Evolutionary conservation across 805 yeast genomes (phyloP).

Genomic region (Wickerhamiella lipophila): DNA sequence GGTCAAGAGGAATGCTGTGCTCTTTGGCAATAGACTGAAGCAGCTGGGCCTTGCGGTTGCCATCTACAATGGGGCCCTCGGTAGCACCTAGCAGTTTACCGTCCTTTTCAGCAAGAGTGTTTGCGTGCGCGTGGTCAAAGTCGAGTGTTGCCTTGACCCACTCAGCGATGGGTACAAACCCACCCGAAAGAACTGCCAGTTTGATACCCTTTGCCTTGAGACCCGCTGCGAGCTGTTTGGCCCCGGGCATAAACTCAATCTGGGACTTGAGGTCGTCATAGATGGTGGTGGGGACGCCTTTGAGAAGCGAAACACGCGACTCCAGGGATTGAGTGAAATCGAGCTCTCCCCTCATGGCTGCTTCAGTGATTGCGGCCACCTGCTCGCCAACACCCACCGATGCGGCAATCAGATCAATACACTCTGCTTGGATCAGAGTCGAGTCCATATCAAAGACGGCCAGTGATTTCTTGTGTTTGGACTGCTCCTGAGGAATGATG

Average conservation of each 20-base stretch:
- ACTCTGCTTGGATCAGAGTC: constrained; percentile 89
- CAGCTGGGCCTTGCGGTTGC: constrained; percentile 64
- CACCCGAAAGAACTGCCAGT: constrained; percentile 87
- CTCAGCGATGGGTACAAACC: constrained; percentile 78
- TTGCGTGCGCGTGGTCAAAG: constrained; percentile 84
- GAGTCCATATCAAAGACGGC: constrained; percentile 97
- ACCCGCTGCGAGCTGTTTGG: constrained; percentile 50
- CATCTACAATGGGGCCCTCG: constrained; percentile 74
- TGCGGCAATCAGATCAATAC: constrained; percentile 88
- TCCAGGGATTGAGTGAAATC: constrained; percentile 75
- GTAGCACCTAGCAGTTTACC: constrained; percentile 61
- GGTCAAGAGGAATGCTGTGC: constrained; percentile 24
- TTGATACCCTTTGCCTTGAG: constrained; percentile 51
- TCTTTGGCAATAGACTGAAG: constrained; percentile 36
- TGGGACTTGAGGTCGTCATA: constrained; percentile 69
- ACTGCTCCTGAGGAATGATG: constrained; percentile 32
- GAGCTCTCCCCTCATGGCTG: constrained; percentile 94
- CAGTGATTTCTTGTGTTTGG: constrained; percentile 33
- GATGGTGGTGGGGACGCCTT: constrained; percentile 62
- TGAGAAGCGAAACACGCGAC: constrained; percentile 63
- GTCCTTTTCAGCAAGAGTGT: constrained; percentile 36
- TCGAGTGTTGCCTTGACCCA: constrained; percentile 54
- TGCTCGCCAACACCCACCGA: constrained; percentile 80
- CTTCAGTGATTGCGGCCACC: constrained; percentile 78
- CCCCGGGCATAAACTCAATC: constrained; percentile 75